These are phyloP conservation scores for Pichia sp. DNA, from an alignment of 1,139 yeast species.

Conservation along the genomic window DNA sequence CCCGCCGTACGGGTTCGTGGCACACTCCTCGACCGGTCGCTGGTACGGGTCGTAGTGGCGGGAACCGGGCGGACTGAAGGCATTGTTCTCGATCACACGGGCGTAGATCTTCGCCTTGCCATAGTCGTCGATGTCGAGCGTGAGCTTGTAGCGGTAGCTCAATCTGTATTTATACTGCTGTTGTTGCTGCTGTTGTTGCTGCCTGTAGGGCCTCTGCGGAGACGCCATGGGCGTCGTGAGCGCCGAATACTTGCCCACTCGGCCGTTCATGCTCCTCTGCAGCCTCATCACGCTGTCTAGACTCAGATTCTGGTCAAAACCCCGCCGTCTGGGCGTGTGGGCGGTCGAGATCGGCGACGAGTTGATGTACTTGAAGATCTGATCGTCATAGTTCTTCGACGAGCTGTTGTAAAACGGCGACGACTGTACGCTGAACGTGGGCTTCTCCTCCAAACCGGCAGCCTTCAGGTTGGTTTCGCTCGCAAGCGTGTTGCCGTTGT, in stretches of 20 bases:
- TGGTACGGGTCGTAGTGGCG: not conserved
- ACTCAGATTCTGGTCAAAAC: not conserved
- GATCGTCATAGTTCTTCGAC: constrained; percentile 9
- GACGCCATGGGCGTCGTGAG: not conserved
- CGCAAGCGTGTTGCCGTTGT: no score
- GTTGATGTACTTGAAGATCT: constrained; percentile 14
- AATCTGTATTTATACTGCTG: constrained; percentile 4
- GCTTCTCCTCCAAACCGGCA: not conserved
- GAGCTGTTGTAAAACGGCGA: constrained; percentile 5
- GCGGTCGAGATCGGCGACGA: constrained; percentile 15
- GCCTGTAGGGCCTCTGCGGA: not conserved
- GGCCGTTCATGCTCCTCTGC: not conserved
- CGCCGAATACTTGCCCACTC: not conserved
- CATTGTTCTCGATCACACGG: constrained; percentile 11
- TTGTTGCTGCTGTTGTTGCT: not conserved
- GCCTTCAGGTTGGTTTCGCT: no score
- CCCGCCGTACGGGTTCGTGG: no score
- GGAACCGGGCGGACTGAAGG: not conserved
- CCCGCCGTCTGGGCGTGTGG: constrained; percentile 3
- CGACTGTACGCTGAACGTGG: constrained; percentile 6
- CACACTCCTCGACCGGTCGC: not conserved
- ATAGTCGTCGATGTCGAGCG: constrained; percentile 11
- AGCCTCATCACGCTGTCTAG: not conserved
- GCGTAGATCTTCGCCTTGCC: constrained; percentile 14
- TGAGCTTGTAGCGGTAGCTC: constrained; percentile 10